phyloP scores from a whole-genome alignment of 2,329 filamentous ascomycete genomes.

The Penicillium italicum region DNA sequence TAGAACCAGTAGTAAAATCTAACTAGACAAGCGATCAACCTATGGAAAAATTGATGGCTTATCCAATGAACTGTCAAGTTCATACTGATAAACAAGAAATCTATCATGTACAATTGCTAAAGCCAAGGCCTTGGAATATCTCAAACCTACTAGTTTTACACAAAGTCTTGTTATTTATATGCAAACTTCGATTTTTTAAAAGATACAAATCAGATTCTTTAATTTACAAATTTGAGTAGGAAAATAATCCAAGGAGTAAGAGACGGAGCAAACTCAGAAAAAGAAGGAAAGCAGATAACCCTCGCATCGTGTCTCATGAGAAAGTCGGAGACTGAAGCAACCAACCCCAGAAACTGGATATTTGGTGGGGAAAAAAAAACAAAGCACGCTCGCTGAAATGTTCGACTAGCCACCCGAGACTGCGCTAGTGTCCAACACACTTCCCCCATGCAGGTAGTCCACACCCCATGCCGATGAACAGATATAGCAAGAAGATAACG shows the following conservation, averaged over 20 bases:
- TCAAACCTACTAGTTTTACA: not conserved
- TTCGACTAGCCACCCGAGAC: not conserved
- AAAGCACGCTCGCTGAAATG: constrained; percentile 13
- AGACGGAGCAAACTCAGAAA: not conserved
- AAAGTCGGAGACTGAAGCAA: constrained; percentile 1
- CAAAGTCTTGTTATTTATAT: not conserved
- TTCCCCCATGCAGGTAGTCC: constrained; percentile 58
- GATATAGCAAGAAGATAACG: constrained; percentile 63
- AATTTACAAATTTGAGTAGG: constrained; percentile 6
- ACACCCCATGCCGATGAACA: constrained; percentile 70
- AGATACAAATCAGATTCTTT: not conserved
- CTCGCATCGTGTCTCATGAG: constrained; percentile 17
- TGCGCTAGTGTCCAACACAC: constrained; percentile 35
- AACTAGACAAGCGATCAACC: not conserved
- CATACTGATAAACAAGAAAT: not conserved
- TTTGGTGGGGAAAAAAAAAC: not conserved
- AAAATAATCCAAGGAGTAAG: not conserved
- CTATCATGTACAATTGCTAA: not conserved
- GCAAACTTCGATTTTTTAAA: not conserved
- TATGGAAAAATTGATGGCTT: not conserved
- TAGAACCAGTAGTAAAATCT: not conserved
- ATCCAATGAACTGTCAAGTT: too few relatives aligned
- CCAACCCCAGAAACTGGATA: constrained; percentile 1
- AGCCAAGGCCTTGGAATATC: too few relatives aligned
- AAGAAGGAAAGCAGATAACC: not conserved